Evolutionary conservation across 2,329 filamentous ascomycete genomes (phyloP), one percentile per base, ranked within the genome.

Genomic region (Phyllosticta citrichinensis): DNA sequence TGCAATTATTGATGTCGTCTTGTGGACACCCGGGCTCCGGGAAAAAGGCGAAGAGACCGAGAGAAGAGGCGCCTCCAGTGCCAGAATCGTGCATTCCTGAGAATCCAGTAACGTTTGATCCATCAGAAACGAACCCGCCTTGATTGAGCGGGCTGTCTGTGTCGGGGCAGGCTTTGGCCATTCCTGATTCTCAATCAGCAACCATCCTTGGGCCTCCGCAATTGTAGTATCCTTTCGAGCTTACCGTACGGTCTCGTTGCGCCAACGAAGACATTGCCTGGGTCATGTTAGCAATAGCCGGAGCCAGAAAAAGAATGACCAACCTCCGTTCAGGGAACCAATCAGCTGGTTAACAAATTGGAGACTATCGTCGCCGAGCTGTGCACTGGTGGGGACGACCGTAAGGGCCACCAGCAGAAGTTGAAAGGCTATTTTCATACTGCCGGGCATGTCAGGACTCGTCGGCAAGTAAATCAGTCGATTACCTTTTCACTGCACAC

Each of bases 41-140:
- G 64, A 89, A 89, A 1, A 90, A 74, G 0, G 87, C 83, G 58
- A 89, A 90, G 66, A 87, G 88, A 11, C 87, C 87, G 9, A 89
- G 74, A 1, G 84, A 88, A 0, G 86, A 82, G 22, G 55, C 63
- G 5, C 69, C 69, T n/a, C 69, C 68, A 56, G 63, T 63, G n/a
- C 64, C 64, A 17, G 56, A 54, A 25, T 70, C 65, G 68, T 66
- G 81, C 76, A 80, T 79, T 20, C 68, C 69, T 25, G 65, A 68
- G 63, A 76, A 76, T 17, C 74, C 74, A 12, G 74, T 75, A 9
- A 76, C 68, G 56, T 71, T 73, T 27, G 67, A 68, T n/a, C 64
- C 64, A 57, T 75, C 73, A 19, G 73, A 76, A 6, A 80, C 78
- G 67, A 82, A 84, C 0, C 81, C 81, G 27, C 79, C 81, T 66